Conservation (phyloP, 768 basidiomycete genomes). For the Podaxis rugospora region DNA sequence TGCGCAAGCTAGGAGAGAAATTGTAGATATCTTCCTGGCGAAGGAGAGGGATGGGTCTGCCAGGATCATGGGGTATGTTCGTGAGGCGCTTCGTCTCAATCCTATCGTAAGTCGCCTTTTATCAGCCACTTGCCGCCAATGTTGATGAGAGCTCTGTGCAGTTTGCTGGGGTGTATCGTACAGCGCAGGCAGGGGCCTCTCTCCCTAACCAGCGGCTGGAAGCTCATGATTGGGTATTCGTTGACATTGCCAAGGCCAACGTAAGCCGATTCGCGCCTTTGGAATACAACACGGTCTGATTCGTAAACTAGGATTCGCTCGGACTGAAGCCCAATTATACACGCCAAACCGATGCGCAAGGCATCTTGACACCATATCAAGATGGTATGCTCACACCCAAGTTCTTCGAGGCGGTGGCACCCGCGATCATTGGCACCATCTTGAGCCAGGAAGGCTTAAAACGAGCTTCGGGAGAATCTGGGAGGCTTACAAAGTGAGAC, state of each 20-base stretch:
- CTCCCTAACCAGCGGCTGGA: slow-evolving; percentile 18
- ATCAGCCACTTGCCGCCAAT: not conserved
- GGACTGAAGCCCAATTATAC: slow-evolving; percentile 15
- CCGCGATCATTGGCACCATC: slow-evolving; percentile 39
- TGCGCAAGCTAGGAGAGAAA: slow-evolving; percentile 30
- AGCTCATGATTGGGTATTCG: slow-evolving; percentile 29
- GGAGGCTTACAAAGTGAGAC: slow-evolving; percentile 32
- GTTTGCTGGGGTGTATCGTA: slow-evolving; percentile 40
- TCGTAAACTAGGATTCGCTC: not conserved
- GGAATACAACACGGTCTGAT: not conserved
- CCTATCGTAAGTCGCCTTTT: slow-evolving; percentile 23
- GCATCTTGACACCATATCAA: slow-evolving; percentile 18
- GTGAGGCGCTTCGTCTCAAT: slow-evolving; percentile 43
- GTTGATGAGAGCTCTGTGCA: slow-evolving; percentile 9
- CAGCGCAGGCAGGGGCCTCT: slow-evolving; percentile 25
- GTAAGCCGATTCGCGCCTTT: slow-evolving; percentile 12
- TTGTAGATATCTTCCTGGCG: slow-evolving; percentile 31
- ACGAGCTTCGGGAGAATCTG: slow-evolving; percentile 32
- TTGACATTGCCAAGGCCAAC: slow-evolving; percentile 33
- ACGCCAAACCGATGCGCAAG: slow-evolving; percentile 19
- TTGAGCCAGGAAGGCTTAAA: slow-evolving; percentile 38
- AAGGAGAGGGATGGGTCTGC: slow-evolving; percentile 18
- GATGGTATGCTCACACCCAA: slow-evolving; percentile 26
- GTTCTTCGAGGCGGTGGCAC: slow-evolving; percentile 40
- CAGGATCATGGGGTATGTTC: slow-evolving; percentile 38